Evolutionary conservation across 768 basidiomycete genomes (phyloP), one percentile per base, ranked within the genome.

Genomic region (Pisolithus albus): DNA sequence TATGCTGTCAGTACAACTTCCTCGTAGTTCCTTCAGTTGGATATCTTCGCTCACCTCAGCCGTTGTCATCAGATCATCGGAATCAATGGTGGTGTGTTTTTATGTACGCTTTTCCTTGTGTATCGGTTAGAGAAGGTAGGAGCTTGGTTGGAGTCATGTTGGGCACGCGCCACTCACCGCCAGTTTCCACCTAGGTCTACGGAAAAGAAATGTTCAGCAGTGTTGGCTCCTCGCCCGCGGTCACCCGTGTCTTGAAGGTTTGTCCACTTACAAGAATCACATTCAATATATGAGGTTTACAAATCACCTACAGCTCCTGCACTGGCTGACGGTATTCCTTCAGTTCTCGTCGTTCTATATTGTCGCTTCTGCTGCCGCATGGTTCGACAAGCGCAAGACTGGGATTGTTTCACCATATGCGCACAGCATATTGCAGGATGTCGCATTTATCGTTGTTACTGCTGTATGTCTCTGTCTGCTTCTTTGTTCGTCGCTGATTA

Each of bases 321-420:
- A 80, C 15, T 61, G 75, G 34, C 72, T 81, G 52, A 77, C 71
- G 5, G 78, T 76, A 30, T 67, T 61, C 52, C 57, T 80, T 11
- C 78, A 80, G 34, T 68, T 81, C 5, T 62, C 75, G 1, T 64
- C 65, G 6, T 81, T 82, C 62, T 79, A 82, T 58, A 68, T 69
- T 2, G 40, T 81, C 5, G 71, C 75, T 7, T 72, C 75, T 13
- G 67, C 73, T 2, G 70, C 62, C 1, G 61, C 80, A 52, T 82
- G 80, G 80, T 70, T 78, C 19, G 69, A 73, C 55, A 76, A 78
- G 59, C 68, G 78, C 7, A 70, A 66, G 23, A 64, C 64, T 41
- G 70, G 69, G 1, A 51, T 64, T 11, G 63, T 77, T 34, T 46
- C 49, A 11, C 55, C 75, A n/a, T 66, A 72, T 19, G 50, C 63